Evolutionary conservation across 768 basidiomycete genomes (phyloP), one percentile per base, ranked within the genome.

Genomic region (Coprinopsis strossmayeri): DNA sequence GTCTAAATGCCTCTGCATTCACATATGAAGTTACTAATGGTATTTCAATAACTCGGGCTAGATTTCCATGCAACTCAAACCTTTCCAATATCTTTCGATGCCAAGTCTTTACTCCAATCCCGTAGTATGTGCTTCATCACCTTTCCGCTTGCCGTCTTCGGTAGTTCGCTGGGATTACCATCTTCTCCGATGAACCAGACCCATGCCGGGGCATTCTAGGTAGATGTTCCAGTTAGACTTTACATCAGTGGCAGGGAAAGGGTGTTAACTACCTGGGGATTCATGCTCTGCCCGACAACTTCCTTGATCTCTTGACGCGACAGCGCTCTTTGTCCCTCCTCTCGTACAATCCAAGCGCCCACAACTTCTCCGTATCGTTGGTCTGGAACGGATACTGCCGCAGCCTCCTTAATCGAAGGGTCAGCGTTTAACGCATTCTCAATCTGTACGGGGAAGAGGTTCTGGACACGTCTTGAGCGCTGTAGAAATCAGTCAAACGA

Each of bases 111-210:
- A 59, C 82, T 78, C 88, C 87, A 89, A 18, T 69, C 65, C 25
- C 89, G 70, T 38, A 92, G 60, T 2, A 90, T 59, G 60, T 89
- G 86, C 66, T 91, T 92, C 82, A 80, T 79, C 35, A 92, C 81
- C 62, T 92, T 92, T 34, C 89, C 89, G 54, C 88, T 91, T 12
- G 85, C 88, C 9, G 90, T 92, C 69, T 87, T 90, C 0, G 90
- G 89, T 5, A 91, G 60, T 53, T 87, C 82, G 7, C 59, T 62
- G 5, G 70, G 66, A 1, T 63, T 64, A 1, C 75, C 78, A 38
- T 83, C 84, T 56, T 88, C 84, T 12, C 81, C 83, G 1, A 87
- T 53, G 53, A 90, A 90, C 85, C 88, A 92, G 2, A 91, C 79
- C 86, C 87, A 91, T 7, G 72, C 69, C 0, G 89, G 89, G 1